These are phyloP conservation scores for Aegilops sharonensis DNA, from an alignment of 176 grass and related monocot species.

Conservation along the genomic window DNA sequence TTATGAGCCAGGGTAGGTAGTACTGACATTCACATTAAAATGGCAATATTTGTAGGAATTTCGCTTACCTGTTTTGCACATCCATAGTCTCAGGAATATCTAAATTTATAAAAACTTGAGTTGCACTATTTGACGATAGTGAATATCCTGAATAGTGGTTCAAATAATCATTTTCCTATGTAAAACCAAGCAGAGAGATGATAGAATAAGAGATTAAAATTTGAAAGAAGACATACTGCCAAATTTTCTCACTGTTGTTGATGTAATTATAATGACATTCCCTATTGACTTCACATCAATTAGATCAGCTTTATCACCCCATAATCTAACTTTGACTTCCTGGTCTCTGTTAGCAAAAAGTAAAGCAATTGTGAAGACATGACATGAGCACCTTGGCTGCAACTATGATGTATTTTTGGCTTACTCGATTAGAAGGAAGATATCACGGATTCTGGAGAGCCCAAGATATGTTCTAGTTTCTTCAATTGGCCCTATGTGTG, in stretches of 20 bases:
- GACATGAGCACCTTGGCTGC: neutral
- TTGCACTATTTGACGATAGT: constrained; percentile 1
- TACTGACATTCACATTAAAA: neutral
- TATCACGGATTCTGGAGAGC: neutral
- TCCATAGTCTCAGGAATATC: neutral
- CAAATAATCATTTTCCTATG: neutral
- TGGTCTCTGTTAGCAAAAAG: neutral
- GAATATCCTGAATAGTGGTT: neutral
- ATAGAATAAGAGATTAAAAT: neutral
- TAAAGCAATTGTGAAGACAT: neutral
- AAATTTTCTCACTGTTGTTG: constrained; percentile 15
- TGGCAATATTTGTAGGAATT: neutral
- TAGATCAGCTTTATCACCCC: neutral
- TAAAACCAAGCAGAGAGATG: neutral
- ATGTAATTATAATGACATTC: neutral
- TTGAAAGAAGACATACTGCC: neutral
- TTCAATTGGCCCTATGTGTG: neutral
- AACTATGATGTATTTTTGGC: neutral
- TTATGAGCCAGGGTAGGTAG: neutral
- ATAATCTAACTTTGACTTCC: constrained; percentile 10
- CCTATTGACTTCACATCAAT: neutral
- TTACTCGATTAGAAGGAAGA: neutral
- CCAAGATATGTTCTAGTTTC: neutral
- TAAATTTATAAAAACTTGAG: constrained; percentile 1
- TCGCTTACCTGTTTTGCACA: neutral